Base-by-base conservation (phyloP, 176 grass and related monocot genomes). In the Oryza meridionalis region DNA sequence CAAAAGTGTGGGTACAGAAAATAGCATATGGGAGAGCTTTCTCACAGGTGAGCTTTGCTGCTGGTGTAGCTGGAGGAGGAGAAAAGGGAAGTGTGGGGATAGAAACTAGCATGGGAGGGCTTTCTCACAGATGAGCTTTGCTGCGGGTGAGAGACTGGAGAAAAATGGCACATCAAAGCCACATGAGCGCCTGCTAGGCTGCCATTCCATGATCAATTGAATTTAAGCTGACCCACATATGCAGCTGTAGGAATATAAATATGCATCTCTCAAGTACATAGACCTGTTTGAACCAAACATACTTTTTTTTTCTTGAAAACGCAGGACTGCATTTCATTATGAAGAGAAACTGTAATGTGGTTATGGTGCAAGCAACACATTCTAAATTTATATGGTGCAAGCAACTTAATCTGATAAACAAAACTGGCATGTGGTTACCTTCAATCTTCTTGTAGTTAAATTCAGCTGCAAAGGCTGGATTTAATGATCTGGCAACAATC, bases 391-490 rank as follows among this genome's bases (percentile, higher is more conserved):
- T 58, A 38, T 38, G 51, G 51, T 7, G 10, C 53, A 61, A 61
- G 7, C 7, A 9, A 61, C 21, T 55, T 61, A 61, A 61, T 61
- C 17, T 22, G 55, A 61, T 22, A n/a, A 50, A 65, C 5, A 65
- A 65, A 12, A 37, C 37, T 24, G 4, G 5, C 58, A 75, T 74
- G n/a, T 22, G 21, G 19, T 5, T 87, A 98, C 93, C 93, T 8
- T 95, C 89, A 4, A 98, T 94, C 83, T 95, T 95, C 85, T 92
- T 98, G 86, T 95, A 98, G 6, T 74, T 84, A 65, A 98, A 94
- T 69, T 98, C 91, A 31, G 83, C 14, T 17, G 93, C 91, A 80
- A 83, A 95, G n/a, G 87, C 69, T 10, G 96, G 91, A 65, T 83
- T 79, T 24, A 98, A 81, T 76, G 96, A 98, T 85, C 83, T 89